Evolutionary conservation across 441 rosid genomes (phyloP).

Genomic region (Croton laevigatus): DNA sequence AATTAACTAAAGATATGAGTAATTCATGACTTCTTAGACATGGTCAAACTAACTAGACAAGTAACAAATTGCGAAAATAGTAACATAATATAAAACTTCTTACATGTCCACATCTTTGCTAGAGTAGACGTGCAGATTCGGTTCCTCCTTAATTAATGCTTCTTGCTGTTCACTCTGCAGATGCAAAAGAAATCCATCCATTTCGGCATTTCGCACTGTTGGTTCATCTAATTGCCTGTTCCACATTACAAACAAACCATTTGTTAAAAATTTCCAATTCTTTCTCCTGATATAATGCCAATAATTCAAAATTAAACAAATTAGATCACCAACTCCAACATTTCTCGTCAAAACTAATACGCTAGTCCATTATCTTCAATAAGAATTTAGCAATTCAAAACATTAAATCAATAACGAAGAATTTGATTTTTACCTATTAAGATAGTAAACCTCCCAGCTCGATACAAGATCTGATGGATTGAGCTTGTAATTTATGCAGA

Average conservation of each 20-base stretch:
- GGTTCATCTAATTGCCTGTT: conserved; percentile 62
- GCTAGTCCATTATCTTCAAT: background rate
- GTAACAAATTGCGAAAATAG: conserved; percentile 1
- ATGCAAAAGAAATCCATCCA: conserved; percentile 86
- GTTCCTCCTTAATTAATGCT: conserved; percentile 53
- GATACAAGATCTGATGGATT: conserved; percentile 77
- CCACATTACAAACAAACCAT: conserved; percentile 15
- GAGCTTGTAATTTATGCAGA: conserved; percentile 73
- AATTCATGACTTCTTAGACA: background rate
- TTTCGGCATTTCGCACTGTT: conserved; percentile 60
- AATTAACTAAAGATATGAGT: background rate
- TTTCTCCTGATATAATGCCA: background rate
- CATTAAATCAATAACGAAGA: background rate
- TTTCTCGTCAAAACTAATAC: too few relatives aligned
- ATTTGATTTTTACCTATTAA: conserved; percentile 55
- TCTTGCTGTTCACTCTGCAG: conserved; percentile 83
- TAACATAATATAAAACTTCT: conserved; percentile 27
- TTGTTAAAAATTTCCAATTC: background rate
- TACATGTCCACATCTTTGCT: conserved; percentile 90
- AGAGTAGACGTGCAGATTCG: conserved; percentile 71
- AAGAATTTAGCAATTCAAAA: background rate
- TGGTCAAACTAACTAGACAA: background rate
- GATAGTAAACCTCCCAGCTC: conserved; percentile 86
- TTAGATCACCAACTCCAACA: background rate
- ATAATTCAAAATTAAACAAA: background rate